These are phyloP conservation scores for Ophiosphaerella narmari DNA, from an alignment of 2,329 filamentous ascomycete species.

Conservation along the genomic window DNA sequence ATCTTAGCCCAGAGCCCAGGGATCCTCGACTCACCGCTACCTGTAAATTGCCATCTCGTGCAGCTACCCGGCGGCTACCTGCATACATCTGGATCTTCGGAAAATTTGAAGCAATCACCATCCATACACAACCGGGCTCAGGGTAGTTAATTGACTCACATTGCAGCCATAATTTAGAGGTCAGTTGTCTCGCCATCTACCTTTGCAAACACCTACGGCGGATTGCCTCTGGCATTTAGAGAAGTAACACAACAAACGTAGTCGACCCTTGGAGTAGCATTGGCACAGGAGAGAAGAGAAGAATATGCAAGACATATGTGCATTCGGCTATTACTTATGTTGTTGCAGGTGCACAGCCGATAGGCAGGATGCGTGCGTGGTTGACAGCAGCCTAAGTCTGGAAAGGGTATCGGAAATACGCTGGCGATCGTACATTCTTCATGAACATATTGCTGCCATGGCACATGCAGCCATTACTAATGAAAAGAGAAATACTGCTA, in stretches of 20 bases:
- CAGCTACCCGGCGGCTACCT: neutral
- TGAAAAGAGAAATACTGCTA: neutral
- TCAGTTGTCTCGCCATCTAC: neutral
- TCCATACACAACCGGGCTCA: neutral
- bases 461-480: too few species aligned
- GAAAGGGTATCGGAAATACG: too few species aligned
- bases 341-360: too few species aligned
- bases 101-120: neutral
- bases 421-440: too few species aligned
- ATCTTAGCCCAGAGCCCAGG: neutral
- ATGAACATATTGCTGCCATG: too few species aligned
- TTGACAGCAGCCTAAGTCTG: neutral
- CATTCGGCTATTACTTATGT: neutral
- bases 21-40: constrained; percentile 7
- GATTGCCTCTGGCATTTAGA: neutral
- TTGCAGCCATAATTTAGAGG: neutral
- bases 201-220: too few species aligned
- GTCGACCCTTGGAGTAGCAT: neutral
- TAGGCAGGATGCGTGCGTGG: neutral
- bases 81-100: constrained; percentile 1
- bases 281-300: constrained; percentile 5
- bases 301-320: constrained; percentile 4
- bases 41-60: neutral
- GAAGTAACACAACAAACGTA: constrained; percentile 1
- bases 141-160: neutral